These are phyloP conservation scores for Geotrichum citri-aurantii DNA, from an alignment of 1,139 yeast species.

Conservation along the genomic window DNA sequence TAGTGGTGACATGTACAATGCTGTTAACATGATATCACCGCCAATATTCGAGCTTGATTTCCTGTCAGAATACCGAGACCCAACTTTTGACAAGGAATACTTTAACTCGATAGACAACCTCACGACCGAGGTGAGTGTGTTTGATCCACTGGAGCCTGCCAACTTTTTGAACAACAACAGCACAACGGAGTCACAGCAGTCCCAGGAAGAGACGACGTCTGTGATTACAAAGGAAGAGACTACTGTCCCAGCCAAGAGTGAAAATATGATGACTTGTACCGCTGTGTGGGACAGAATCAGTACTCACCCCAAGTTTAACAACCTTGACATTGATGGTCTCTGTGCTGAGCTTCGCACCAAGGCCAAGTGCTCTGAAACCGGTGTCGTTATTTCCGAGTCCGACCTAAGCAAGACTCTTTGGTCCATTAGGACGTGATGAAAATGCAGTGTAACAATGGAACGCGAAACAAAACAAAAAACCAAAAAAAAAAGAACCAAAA, in stretches of 20 bases:
- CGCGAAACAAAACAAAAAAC: background rate
- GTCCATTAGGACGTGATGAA: slow-evolving; percentile 25
- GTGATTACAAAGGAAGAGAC: slow-evolving; percentile 32
- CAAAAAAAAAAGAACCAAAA: background rate
- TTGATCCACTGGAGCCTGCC: slow-evolving; percentile 14
- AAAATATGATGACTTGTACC: slow-evolving; percentile 59
- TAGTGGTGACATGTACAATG: slow-evolving; percentile 6
- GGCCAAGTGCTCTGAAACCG: slow-evolving; percentile 93
- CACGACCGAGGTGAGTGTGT: slow-evolving; percentile 13
- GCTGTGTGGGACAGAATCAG: slow-evolving; percentile 97
- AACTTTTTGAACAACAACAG: background rate
- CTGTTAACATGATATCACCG: slow-evolving; percentile 20
- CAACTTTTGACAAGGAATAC: slow-evolving; percentile 28
- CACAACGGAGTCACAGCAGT: background rate
- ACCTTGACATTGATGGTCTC: slow-evolving; percentile 86
- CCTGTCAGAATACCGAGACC: slow-evolving; percentile 35
- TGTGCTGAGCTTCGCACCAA: slow-evolving; percentile 81
- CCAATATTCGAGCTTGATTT: slow-evolving; percentile 32
- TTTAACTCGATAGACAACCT: slow-evolving; percentile 2
- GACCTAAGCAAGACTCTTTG: slow-evolving; percentile 56
- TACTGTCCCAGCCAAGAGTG: slow-evolving; percentile 27
- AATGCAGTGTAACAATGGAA: background rate
- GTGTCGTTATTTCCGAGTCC: slow-evolving; percentile 74
- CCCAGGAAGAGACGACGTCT: background rate
- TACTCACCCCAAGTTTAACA: slow-evolving; percentile 87